These are phyloP conservation scores for Raffaelea ambrosiae DNA, from an alignment of 2,329 filamentous ascomycete genomes.

Conservation along the genomic window DNA sequence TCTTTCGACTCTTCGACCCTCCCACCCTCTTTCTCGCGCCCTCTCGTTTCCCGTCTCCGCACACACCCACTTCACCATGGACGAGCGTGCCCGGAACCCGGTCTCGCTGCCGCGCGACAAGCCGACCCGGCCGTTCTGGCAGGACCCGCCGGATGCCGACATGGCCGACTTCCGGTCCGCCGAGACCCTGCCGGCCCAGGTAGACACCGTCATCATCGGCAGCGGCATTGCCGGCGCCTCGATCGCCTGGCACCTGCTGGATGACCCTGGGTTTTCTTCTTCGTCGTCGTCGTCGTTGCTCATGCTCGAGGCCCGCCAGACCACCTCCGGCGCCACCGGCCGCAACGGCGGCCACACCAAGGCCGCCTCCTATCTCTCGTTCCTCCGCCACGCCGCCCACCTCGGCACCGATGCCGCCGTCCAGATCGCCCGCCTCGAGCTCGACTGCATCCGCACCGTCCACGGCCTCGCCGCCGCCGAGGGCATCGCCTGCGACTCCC, in stretches of 20 bases:
- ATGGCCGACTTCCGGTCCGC: conserved; percentile 42
- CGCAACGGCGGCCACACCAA: conserved; percentile 42
- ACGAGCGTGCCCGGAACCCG: conserved; percentile 25
- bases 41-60: too few relatives aligned
- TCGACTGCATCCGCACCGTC: conserved; percentile 43
- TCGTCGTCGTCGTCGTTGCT: conserved; percentile 36
- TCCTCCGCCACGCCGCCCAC: conserved; percentile 33
- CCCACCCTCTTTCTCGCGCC: too few relatives aligned
- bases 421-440: conserved; percentile 42
- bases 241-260: conserved; percentile 41
- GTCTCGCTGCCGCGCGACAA: conserved; percentile 39
- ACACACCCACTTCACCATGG: conserved; percentile 24
- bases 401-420: conserved; percentile 41
- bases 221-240: conserved; percentile 57
- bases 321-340: conserved; percentile 59
- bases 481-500: conserved; percentile 39
- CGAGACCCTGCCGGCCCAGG: conserved; percentile 38
- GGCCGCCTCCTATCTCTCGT: conserved; percentile 37
- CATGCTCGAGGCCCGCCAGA: conserved; percentile 57
- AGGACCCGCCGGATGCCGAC: conserved; percentile 38
- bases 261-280: too few relatives aligned
- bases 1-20: too few relatives aligned
- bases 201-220: conserved; percentile 55
- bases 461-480: conserved; percentile 43
- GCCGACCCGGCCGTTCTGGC: conserved; percentile 55